Evolutionary conservation across 1,284 basidiomycete genomes (phyloP), one percentile per base, ranked within the genome.

Genomic region (Pterulicium gracile): DNA sequence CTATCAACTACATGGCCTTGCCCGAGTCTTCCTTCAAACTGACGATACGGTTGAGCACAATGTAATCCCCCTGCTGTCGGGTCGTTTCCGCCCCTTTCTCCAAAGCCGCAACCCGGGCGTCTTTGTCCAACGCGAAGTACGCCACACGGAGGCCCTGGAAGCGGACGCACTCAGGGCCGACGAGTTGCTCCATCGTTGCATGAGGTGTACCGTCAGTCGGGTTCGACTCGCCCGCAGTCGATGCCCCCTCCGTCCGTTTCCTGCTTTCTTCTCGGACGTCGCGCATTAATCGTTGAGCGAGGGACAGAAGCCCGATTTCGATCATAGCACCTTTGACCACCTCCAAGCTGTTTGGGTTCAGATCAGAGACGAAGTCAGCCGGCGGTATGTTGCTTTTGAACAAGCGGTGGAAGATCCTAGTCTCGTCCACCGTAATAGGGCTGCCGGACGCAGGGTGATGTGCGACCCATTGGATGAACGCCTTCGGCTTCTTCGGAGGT

Each of bases 391-490:
- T 91, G 56, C 83, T 88, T 66, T 90, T 93, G 79, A 98, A 99
- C 10, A 99, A 70, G 34, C 83, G 85, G 60, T 92, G 77, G 75
- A 98, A 98, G 58, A 97, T 78, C 44, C 93, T 81, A 34, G 88
- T 89, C 68, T 99, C 92, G 60, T 92, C 82, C 52, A 98, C 72
- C 43, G 68, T 66, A 36, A 98, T 84, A 7, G 93, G 92, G 51
- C 85, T 89, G 10, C 81, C 75, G 0, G 82, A 82, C 3, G 81
- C 68, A 10, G 77, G 71, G 57, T 94, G 87, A 54, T 89, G 84
- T 39, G 90, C 92, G 14, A 98, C 89, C 96, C 96, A 99, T 61
- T 98, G 96, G 59, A 99, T 92, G 68, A 85, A 98, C 13, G 93
- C 85, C 63, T 97, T 96, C 23, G 93, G 87, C 62, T 97, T 98